Evolutionary conservation across 2,329 filamentous ascomycete genomes (phyloP).

Genomic region (Pseudocercospora vitis): DNA sequence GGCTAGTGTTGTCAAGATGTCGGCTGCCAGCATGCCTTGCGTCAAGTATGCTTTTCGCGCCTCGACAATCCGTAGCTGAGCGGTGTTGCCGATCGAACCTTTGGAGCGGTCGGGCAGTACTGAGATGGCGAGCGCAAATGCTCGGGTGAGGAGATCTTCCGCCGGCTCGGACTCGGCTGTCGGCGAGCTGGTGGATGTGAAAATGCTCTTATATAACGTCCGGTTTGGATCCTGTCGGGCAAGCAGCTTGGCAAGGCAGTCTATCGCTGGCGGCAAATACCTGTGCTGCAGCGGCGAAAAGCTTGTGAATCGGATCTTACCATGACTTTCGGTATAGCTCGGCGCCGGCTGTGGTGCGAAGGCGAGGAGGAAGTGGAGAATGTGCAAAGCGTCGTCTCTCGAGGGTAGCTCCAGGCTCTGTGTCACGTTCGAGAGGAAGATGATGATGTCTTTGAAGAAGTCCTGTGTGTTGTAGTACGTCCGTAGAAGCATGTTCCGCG

Average conservation of each 20-base stretch:
- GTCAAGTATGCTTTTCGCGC: conserved; percentile 84
- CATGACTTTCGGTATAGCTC: conserved; percentile 42
- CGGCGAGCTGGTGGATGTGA: conserved; percentile 61
- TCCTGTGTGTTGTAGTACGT: conserved; percentile 84
- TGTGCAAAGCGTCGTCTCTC: conserved; percentile 80
- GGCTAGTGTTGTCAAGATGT: conserved; percentile 77
- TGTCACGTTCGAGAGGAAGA: conserved; percentile 80
- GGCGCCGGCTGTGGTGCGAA: conserved; percentile 82
- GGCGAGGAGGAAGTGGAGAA: conserved; percentile 84
- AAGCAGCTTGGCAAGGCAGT: conserved; percentile 85
- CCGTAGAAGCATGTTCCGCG: conserved; percentile 80
- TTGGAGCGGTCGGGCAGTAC: conserved; percentile 74
- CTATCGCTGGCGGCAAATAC: conserved; percentile 86
- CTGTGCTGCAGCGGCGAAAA: conserved; percentile 81
- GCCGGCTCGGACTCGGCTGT: conserved; percentile 48
- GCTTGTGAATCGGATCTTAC: conserved; percentile 68
- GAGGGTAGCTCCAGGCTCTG: conserved; percentile 78
- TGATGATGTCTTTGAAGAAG: conserved; percentile 94
- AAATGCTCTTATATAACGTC: conserved; percentile 77
- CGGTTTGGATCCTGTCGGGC: conserved; percentile 93
- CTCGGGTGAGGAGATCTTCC: conserved; percentile 78
- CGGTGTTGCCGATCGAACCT: conserved; percentile 47
- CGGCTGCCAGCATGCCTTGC: conserved; percentile 86
- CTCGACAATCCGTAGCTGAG: conserved; percentile 67
- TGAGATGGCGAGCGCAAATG: conserved; percentile 83